These are phyloP conservation scores for Cercospora janseana DNA, from an alignment of 2,329 filamentous ascomycete species.

Conservation along the genomic window DNA sequence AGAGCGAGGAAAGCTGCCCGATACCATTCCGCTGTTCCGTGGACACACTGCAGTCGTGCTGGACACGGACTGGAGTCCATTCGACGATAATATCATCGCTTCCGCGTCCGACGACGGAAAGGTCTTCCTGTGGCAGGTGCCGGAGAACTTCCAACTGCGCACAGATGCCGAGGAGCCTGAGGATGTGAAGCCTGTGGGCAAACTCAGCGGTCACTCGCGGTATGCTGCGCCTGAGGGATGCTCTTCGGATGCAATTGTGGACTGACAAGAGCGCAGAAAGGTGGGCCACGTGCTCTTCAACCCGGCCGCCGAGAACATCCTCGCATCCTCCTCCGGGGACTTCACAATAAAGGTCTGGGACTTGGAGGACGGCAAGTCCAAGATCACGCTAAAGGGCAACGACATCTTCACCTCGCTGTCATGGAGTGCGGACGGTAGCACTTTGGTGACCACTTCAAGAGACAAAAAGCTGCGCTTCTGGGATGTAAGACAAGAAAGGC, in stretches of 20 bases:
- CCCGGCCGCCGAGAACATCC: constrained; percentile 89
- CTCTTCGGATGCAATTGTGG: not conserved
- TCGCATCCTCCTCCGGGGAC: constrained; percentile 92
- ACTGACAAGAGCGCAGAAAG: constrained; percentile 62
- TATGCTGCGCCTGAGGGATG: constrained; percentile 42
- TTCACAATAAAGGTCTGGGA: constrained; percentile 97
- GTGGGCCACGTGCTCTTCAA: constrained; percentile 98
- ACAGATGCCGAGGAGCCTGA: constrained; percentile 78
- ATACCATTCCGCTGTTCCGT: constrained; percentile 90
- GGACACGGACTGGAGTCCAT: constrained; percentile 98
- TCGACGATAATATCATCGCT: constrained; percentile 88
- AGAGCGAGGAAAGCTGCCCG: constrained; percentile 86
- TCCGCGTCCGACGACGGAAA: constrained; percentile 96
- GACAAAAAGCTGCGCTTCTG: constrained; percentile 98
- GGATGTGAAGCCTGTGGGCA: constrained; percentile 77
- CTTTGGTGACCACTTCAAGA: constrained; percentile 87
- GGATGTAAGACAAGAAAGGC: constrained; percentile 91
- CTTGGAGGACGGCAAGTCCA: constrained; percentile 71
- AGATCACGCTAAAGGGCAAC: constrained; percentile 75
- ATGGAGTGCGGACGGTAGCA: constrained; percentile 85
- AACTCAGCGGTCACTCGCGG: constrained; percentile 83
- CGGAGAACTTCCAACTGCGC: constrained; percentile 78
- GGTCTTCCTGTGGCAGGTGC: constrained; percentile 94
- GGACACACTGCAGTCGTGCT: constrained; percentile 94
- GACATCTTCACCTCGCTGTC: constrained; percentile 95